Evolutionary conservation across 202 grass and related monocot genomes (phyloP), one percentile per base, ranked within the genome.

Genomic region (Cymbopogon flexuosus): DNA sequence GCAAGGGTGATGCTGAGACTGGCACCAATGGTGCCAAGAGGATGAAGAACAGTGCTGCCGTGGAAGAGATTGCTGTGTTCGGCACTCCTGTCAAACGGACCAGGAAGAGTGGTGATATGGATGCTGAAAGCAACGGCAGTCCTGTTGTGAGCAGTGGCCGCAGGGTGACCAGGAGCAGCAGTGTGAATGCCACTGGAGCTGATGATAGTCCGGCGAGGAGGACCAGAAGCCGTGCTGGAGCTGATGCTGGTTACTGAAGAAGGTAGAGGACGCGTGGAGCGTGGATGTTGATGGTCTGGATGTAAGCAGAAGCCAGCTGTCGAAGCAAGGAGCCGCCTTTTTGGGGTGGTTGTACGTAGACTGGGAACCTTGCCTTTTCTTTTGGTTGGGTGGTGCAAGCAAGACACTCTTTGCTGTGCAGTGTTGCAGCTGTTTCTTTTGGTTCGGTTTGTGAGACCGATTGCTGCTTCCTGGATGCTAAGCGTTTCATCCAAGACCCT

Each of bases 231-330:
- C 49, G 64, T 35, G 19, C 24, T 1, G 21, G 9, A 62, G 68
- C 76, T 2, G 76, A 79, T 49, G 72, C 62, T 49, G 60, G 22
- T 47, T 68, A 64, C 81, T 84, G 74, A 87, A 66, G 74, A 87
- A 66, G 59, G 13, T 65, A 36, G 14, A 1, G n/a, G 3, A 23
- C 27, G 67, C 37, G 12, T 31, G 36, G 49, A 39, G 85, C 10
- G 18, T 1, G 12, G 79, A 45, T 39, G 85, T 34, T 77, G 40
- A 63, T 72, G 79, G 14, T 45, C 10, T 47, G 19, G 41, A 16
- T 45, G 41, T 46, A 40, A n/a, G 21, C 76, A 23, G 39, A 64
- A 76, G 49, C 49, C 49, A 19, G 49, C 49, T 18, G 18, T 54
- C 15, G 16, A 52, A n/a, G 46, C 15, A 0, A 42, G 46, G 73